phyloP scores from a whole-genome alignment of 1,284 basidiomycete species.

The Porodaedalea pini region DNA sequence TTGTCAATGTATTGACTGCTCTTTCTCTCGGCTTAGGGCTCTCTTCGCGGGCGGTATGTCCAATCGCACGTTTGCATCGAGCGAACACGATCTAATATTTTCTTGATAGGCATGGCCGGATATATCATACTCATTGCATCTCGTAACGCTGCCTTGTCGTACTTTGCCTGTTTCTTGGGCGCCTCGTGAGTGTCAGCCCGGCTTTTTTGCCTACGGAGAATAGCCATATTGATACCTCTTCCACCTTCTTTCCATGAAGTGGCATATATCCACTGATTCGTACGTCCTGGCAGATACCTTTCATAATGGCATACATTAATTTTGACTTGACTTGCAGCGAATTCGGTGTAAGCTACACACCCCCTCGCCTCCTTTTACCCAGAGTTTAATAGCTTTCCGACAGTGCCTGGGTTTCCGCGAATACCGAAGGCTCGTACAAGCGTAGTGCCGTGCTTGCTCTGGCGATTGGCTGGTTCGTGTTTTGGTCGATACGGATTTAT shows the following conservation, averaged over 20 bases:
- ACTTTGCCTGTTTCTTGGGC: slow-evolving; percentile 45
- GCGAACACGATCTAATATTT: slow-evolving; percentile 24
- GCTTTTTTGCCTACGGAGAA: background rate
- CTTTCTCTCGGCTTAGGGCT: slow-evolving; percentile 16
- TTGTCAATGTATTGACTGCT: background rate
- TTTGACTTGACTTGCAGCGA: slow-evolving; percentile 31
- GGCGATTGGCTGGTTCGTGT: slow-evolving; percentile 33
- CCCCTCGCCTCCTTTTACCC: slow-evolving; percentile 5
- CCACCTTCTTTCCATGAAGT: slow-evolving; percentile 26
- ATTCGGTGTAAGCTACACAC: slow-evolving; percentile 40
- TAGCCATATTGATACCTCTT: background rate
- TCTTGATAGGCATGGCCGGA: slow-evolving; percentile 40
- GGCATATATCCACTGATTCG: slow-evolving; percentile 47
- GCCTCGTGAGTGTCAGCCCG: slow-evolving; percentile 36
- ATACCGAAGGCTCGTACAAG: slow-evolving; percentile 45
- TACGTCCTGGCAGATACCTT: slow-evolving; percentile 28
- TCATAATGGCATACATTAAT: background rate
- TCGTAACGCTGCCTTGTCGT: slow-evolving; percentile 40
- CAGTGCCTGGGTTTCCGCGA: slow-evolving; percentile 49
- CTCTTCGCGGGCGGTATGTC: slow-evolving; percentile 21
- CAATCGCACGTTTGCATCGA: slow-evolving; percentile 24
- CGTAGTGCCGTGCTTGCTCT: slow-evolving; percentile 39
- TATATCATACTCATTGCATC: slow-evolving; percentile 50
- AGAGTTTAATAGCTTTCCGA: background rate
- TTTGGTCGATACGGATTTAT: background rate